Evolutionary conservation across 2,329 filamentous ascomycete species (phyloP).

Genomic region (Triangularia setosa): DNA sequence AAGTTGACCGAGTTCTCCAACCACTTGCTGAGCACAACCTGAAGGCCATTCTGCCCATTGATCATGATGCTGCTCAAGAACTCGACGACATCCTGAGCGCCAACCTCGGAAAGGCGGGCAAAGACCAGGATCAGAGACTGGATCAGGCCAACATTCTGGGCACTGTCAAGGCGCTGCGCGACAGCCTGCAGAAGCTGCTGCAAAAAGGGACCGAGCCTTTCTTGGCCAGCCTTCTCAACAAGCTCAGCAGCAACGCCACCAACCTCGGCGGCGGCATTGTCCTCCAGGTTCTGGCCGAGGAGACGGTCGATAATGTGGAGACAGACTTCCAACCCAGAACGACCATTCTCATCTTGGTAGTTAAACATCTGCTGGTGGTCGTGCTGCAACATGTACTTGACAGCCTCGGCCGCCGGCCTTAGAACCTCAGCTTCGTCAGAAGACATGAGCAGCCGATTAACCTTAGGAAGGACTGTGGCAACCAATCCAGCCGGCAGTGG

Average conservation of each 20-base stretch:
- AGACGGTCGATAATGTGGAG: conserved; percentile 90
- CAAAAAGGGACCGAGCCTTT: conserved; percentile 84
- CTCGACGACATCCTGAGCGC: conserved; percentile 83
- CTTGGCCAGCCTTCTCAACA: conserved; percentile 90
- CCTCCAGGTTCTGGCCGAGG: conserved; percentile 77
- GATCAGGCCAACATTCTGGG: conserved; percentile 83
- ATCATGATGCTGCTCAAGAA: conserved; percentile 86
- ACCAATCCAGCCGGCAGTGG: conserved; percentile 87
- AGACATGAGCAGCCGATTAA: conserved; percentile 76
- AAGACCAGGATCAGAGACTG: conserved; percentile 96
- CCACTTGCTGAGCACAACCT: conserved; percentile 91
- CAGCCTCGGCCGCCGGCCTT: conserved; percentile 76
- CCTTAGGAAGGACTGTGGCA: conserved; percentile 77
- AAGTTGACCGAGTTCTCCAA: conserved; percentile 95
- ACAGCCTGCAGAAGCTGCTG: conserved; percentile 86
- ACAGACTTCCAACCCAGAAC: conserved; percentile 81
- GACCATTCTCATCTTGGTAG: conserved; percentile 77
- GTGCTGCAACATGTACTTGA: conserved; percentile 86
- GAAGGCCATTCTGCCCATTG: conserved; percentile 73
- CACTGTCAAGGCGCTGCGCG: conserved; percentile 76
- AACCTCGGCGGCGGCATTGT: conserved; percentile 92
- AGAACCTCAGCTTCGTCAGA: conserved; percentile 85
- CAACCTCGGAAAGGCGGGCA: conserved; percentile 79
- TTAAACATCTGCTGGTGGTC: conserved; percentile 85
- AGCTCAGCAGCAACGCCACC: conserved; percentile 90